Base-by-base conservation (phyloP, 768 basidiomycete species). In the Amanita muscaria region DNA sequence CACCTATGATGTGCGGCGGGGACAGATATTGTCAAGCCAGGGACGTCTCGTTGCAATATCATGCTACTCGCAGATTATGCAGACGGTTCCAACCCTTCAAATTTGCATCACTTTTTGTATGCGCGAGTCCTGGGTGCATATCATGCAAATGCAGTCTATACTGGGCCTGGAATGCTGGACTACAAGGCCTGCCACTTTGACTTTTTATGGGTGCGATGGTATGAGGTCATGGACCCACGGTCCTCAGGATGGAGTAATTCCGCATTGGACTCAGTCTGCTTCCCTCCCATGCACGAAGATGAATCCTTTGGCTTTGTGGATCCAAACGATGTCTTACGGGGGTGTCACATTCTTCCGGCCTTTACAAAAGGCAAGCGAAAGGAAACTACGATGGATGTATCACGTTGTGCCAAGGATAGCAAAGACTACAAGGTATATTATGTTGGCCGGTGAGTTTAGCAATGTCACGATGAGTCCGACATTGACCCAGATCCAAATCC, bases 251-350 rank as follows among this genome's bases (percentile, higher is more conserved):
- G 56, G 48, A 44, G 49, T 2, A 34, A 40, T 0, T 43, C 54
- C 1, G 51, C 48, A 1, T 54, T 70, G 1, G 63, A 58, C 22
- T 47, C 55, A 1, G 30, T 72, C 10, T 54, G 55, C 0, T 74
- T 67, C 36, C 42, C 70, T 3, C 46, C 56, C 0, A 29, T 49
- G 4, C 44, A 53, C 1, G 57, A 62, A 16, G 21, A 44, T 0
- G 48, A 54, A 1, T 56, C 65, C 0, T 75, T 73, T 43, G 62
- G 72, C 0, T 76, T 76, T 34, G 12, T 76, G 0, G 61, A 74
- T 51, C 74, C 74, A 0, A 44, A 48, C 0, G 48, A 52, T 0
- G 59, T 74, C 7, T 50, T 75, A 5, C 51, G 65, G 1, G 64
- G 53, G 0, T 53, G 50, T 2, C 71, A 75, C 49, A 49, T 74